These are phyloP conservation scores for Torulaspora indica DNA, from an alignment of 805 yeast genomes.

Conservation along the genomic window DNA sequence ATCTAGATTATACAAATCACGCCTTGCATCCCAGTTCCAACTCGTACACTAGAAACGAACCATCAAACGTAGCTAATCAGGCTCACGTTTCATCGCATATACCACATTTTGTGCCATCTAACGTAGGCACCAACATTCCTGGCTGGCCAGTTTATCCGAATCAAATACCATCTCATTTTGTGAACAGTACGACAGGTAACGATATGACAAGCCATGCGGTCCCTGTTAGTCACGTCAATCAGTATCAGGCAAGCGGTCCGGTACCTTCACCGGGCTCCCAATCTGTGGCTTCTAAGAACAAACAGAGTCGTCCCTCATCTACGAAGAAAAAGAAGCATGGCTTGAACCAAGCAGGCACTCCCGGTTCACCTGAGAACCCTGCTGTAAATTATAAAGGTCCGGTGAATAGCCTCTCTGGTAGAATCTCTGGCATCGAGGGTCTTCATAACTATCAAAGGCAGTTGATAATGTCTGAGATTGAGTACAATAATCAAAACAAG, in stretches of 20 bases:
- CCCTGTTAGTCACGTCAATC: not conserved
- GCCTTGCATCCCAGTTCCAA: not conserved
- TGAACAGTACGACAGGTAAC: not conserved
- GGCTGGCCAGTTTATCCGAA: conserved; percentile 13
- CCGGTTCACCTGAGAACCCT: conserved; percentile 1
- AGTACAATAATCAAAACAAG: conserved; percentile 47
- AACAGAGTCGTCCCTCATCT: conserved; percentile 45
- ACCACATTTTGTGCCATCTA: conserved; percentile 3
- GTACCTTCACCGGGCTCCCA: conserved; percentile 7
- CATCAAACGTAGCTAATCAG: not conserved
- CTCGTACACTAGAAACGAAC: not conserved
- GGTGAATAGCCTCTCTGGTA: conserved; percentile 4
- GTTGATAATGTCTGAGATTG: conserved; percentile 66
- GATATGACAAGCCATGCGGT: not conserved
- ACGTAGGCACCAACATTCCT: conserved; percentile 4
- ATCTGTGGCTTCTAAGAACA: conserved; percentile 35
- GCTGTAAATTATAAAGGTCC: not conserved
- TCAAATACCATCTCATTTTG: conserved; percentile 2
- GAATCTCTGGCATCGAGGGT: conserved; percentile 40
- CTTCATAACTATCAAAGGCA: conserved; percentile 80
- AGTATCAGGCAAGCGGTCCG: conserved; percentile 4
- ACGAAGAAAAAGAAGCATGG: conserved; percentile 1
- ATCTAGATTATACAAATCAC: not conserved
- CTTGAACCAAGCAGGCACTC: not conserved
- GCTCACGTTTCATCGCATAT: not conserved